Evolutionary conservation across 495 filamentous ascomycete genomes (phyloP).

Genomic region (Tuber brumale): DNA sequence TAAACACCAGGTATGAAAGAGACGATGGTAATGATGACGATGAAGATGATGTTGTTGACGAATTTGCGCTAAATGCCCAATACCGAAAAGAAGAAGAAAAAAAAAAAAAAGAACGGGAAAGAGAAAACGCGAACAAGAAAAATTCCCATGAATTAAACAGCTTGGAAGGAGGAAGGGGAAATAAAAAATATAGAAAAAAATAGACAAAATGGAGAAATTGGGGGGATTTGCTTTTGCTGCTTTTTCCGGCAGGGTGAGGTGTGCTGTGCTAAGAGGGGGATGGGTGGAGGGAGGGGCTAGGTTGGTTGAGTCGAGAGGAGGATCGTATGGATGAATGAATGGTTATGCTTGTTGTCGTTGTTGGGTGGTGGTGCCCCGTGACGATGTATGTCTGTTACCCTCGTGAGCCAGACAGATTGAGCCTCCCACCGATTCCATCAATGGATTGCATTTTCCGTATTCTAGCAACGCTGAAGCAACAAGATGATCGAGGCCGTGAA

Average conservation of each 20-base stretch:
- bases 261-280: neutral
- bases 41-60: neutral
- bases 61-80: constrained; percentile 1
- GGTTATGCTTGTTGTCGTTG: neutral
- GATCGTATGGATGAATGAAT: constrained; percentile 6
- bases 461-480: neutral
- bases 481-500: neutral
- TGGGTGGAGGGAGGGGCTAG: neutral
- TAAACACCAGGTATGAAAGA: neutral
- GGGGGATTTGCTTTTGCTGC: neutral
- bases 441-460: neutral
- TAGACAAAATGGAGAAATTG: neutral
- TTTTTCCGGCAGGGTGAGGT: neutral
- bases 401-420: neutral
- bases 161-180: neutral
- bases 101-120: neutral
- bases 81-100: neutral
- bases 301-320: constrained; percentile 2
- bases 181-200: neutral
- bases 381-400: constrained; percentile 1
- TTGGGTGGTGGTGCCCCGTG: constrained; percentile 3
- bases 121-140: neutral
- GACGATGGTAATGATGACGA: neutral
- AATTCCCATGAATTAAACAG: neutral
- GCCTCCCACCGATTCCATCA: neutral